Conservation (phyloP, 108 stramenopile species). For the Schizochytrium sp. region DNA sequence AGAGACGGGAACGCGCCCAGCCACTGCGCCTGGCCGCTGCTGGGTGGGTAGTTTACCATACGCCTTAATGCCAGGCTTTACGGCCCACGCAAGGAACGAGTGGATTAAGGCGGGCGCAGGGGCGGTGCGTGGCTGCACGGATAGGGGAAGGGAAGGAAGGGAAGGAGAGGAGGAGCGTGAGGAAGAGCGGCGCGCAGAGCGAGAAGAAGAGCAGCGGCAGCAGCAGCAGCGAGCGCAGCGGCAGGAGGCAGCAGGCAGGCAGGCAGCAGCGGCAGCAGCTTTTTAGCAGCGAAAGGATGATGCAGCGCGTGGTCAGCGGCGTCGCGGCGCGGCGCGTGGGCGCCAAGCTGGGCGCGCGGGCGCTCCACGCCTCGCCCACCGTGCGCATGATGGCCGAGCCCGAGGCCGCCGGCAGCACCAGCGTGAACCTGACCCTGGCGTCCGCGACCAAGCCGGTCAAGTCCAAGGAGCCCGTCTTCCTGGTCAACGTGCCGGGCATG, state of each 20-base stretch:
- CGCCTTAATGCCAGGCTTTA: too few relatives aligned
- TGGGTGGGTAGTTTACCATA: too few relatives aligned
- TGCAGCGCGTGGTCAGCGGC: not conserved
- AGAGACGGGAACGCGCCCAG: too few relatives aligned
- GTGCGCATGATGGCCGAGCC: not conserved
- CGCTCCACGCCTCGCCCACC: not conserved
- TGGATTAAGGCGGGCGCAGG: too few relatives aligned
- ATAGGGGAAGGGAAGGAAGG: too few relatives aligned
- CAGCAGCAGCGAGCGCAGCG: not conserved
- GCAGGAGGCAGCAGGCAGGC: not conserved
- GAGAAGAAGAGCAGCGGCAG: not conserved
- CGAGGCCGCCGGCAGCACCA: not conserved
- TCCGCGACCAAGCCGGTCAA: not conserved
- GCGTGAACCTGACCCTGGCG: not conserved
- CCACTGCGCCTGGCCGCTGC: too few relatives aligned
- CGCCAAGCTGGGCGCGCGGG: not conserved
- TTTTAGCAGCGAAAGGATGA: not conserved
- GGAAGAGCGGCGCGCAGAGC: too few relatives aligned
- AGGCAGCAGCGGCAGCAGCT: not conserved
- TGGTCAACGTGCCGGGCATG: conserved; percentile 15
- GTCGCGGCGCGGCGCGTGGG: not conserved
- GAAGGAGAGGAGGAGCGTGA: too few relatives aligned
- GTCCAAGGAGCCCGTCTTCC: not conserved
- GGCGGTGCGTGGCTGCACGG: too few relatives aligned
- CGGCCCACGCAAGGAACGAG: too few relatives aligned